Conservation (phyloP, 805 yeast species). For the Maudiozyma pseudohumilis region DNA sequence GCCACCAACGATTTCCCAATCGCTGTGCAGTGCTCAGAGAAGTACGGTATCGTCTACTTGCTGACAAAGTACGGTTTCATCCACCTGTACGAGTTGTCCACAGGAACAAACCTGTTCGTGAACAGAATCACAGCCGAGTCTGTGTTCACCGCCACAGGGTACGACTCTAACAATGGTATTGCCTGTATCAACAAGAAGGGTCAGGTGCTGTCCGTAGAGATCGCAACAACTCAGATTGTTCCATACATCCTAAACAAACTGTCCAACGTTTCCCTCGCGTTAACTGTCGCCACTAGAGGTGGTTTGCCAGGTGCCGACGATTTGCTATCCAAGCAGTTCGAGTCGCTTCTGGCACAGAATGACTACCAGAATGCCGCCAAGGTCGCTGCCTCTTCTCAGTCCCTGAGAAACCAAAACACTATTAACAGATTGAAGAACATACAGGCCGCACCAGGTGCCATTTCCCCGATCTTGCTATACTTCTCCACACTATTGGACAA, state of each 20-base stretch:
- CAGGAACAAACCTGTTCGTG: conserved; percentile 86
- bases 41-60: conserved; percentile 78
- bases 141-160: conserved; percentile 78
- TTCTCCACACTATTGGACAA: conserved; percentile 84
- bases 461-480: conserved; percentile 88
- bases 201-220: conserved; percentile 86
- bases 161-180: conserved; percentile 68
- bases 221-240: conserved; percentile 72
- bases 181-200: conserved; percentile 91
- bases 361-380: conserved; percentile 90
- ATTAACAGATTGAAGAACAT: conserved; percentile 84
- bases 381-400: conserved; percentile 91
- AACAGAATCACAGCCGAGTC: conserved; percentile 95
- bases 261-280: conserved; percentile 77
- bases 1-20: conserved; percentile 95
- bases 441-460: conserved; percentile 88
- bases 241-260: conserved; percentile 83
- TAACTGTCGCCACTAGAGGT: conserved; percentile 86
- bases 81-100: conserved; percentile 87
- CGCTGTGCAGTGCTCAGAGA: conserved; percentile 73
- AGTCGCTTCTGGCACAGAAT: conserved; percentile 69
- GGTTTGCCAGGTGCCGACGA: conserved; percentile 96
- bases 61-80: conserved; percentile 95
- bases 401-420: conserved; percentile 88
- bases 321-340: conserved; percentile 84